Conservation (phyloP, 2,329 filamentous ascomycete genomes). For the Clarireedia monteithiana region DNA sequence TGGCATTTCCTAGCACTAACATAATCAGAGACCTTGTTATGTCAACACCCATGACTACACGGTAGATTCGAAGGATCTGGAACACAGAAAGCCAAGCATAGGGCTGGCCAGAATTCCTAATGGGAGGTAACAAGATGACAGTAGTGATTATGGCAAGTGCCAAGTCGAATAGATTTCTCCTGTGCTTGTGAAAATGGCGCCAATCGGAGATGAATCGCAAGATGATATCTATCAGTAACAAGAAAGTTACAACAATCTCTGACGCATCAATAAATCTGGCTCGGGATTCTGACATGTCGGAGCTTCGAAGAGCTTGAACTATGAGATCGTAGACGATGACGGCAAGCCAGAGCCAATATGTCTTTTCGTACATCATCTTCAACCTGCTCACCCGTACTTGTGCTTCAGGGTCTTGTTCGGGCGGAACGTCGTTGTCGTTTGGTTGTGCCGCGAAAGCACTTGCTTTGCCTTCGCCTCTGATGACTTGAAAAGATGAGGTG, state of each 20-base stretch:
- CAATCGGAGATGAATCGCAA: conserved; percentile 73
- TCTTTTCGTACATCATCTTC: conserved; percentile 68
- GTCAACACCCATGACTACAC: conserved; percentile 81
- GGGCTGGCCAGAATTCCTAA: conserved; percentile 59
- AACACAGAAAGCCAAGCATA: conserved; percentile 91
- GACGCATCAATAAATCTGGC: conserved; percentile 59
- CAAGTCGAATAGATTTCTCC: conserved; percentile 74
- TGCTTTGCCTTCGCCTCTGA: conserved; percentile 88
- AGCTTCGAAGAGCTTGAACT: conserved; percentile 68
- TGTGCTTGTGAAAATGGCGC: conserved; percentile 67
- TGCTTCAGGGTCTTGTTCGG: conserved; percentile 26
- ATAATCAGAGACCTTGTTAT: conserved; percentile 81
- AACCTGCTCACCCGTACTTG: conserved; percentile 41
- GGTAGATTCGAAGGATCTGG: conserved; percentile 86
- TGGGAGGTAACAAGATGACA: conserved; percentile 76
- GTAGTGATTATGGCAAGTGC: conserved; percentile 72
- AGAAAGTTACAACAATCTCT: conserved; percentile 67
- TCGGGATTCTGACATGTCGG: conserved; percentile 59
- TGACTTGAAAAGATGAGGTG: conserved; percentile 96
- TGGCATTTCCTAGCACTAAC: conserved; percentile 82
- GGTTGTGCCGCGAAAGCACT: conserved; percentile 85
- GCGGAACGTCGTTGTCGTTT: conserved; percentile 41
- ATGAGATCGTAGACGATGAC: conserved; percentile 77
- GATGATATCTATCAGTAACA: conserved; percentile 75
- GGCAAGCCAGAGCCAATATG: conserved; percentile 67